phyloP scores from a whole-genome alignment of 495 filamentous ascomycete species.

The Tuber umbilicatum region DNA sequence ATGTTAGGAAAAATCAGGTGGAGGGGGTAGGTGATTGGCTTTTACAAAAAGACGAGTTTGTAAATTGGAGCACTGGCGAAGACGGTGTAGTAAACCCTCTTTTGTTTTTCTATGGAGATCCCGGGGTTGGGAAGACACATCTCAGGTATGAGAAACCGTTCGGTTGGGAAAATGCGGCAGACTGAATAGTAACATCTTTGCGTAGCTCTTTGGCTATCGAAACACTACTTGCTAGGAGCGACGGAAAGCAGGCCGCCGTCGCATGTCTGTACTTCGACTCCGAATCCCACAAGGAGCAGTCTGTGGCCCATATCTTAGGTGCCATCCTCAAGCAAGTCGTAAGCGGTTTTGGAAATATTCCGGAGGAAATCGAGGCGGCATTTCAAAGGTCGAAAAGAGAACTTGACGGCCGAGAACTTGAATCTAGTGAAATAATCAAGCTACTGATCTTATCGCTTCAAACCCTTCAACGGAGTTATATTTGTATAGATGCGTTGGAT shows the following conservation, averaged over 20 bases:
- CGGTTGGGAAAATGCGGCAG: neutral
- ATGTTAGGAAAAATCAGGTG: neutral
- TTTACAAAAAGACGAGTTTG: neutral
- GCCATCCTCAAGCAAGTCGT: neutral
- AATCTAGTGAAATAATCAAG: neutral
- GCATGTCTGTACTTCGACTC: neutral
- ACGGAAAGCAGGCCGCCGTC: neutral
- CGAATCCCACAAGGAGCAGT: neutral
- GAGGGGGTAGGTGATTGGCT: neutral
- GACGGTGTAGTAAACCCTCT: neutral
- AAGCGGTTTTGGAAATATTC: neutral
- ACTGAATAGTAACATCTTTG: neutral
- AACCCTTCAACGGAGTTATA: neutral
- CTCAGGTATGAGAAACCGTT: neutral
- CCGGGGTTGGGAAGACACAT: neutral
- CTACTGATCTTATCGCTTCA: neutral
- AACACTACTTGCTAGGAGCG: neutral
- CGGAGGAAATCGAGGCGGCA: neutral
- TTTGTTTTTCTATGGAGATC: neutral
- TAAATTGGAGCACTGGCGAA: neutral
- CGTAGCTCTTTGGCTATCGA: neutral
- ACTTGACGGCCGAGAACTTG: neutral
- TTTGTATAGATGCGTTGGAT: neutral
- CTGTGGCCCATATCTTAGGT: neutral
- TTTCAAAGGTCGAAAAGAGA: neutral